phyloP scores from a whole-genome alignment of 805 yeast genomes.

The Candida maesae region DNA sequence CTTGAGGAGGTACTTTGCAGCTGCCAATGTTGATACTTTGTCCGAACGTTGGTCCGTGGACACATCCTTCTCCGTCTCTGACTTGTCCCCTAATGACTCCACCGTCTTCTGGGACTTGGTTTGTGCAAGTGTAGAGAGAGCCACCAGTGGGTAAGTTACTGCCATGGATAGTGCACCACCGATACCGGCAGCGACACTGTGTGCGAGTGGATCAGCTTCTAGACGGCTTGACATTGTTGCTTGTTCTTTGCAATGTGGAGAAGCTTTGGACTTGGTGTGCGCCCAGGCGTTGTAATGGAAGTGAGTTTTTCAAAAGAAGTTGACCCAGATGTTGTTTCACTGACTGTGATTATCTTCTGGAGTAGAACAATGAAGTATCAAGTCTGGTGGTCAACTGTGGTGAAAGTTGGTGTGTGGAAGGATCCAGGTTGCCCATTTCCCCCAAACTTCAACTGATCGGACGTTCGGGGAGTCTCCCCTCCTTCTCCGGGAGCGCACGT shows the following conservation, averaged over 20 bases:
- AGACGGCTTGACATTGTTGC: conserved; percentile 23
- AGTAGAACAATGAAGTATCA: too few relatives aligned
- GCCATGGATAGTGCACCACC: conserved; percentile 88
- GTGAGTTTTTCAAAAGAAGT: too few relatives aligned
- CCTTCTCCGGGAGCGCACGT: too few relatives aligned
- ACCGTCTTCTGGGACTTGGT: conserved; percentile 40
- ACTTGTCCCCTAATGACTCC: conserved; percentile 4
- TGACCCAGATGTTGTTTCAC: too few relatives aligned
- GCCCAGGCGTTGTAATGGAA: too few relatives aligned
- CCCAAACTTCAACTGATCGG: too few relatives aligned
- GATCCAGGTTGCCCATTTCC: too few relatives aligned
- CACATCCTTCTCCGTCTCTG: conserved; percentile 1
- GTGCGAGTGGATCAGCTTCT: conserved; percentile 44
- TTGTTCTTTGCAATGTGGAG: too few relatives aligned
- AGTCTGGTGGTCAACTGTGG: too few relatives aligned
- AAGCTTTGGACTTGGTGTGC: too few relatives aligned
- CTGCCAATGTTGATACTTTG: conserved; percentile 29
- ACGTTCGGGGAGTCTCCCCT: not conserved
- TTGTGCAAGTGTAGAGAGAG: conserved; percentile 85
- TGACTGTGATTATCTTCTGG: too few relatives aligned
- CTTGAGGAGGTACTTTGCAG: conserved; percentile 44
- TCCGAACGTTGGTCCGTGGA: conserved; percentile 18
- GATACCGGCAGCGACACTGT: conserved; percentile 92
- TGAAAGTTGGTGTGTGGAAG: too few relatives aligned
- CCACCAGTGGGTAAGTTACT: conserved; percentile 85